phyloP scores from a whole-genome alignment of 805 yeast genomes.

The Metschnikowia borealis region DNA sequence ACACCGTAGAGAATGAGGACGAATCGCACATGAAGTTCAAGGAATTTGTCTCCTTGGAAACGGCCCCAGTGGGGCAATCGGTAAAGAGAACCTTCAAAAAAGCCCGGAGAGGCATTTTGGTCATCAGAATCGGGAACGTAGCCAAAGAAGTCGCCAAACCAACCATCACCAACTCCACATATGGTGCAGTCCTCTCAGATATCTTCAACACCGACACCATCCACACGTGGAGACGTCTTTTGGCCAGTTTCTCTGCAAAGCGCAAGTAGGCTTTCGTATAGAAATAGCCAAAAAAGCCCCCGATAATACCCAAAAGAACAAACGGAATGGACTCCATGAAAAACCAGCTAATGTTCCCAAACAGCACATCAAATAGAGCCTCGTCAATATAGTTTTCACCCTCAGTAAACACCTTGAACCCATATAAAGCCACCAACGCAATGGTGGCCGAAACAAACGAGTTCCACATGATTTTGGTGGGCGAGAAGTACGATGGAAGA shows the following conservation, averaged over 20 bases:
- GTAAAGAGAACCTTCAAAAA: slow-evolving; percentile 59
- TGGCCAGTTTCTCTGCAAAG: slow-evolving; percentile 27
- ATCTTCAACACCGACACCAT: slow-evolving; percentile 14
- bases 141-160: slow-evolving; percentile 50
- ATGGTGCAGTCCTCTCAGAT: slow-evolving; percentile 21
- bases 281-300: slow-evolving; percentile 62
- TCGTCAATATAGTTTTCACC: slow-evolving; percentile 43
- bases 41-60: slow-evolving; percentile 17
- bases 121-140: slow-evolving; percentile 52
- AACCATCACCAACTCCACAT: slow-evolving; percentile 47
- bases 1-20: slow-evolving; percentile 21
- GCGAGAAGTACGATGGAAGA: slow-evolving; percentile 58
- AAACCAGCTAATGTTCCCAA: slow-evolving; percentile 69
- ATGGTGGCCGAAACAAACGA: slow-evolving; percentile 76
- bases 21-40: slow-evolving; percentile 35
- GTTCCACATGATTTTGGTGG: slow-evolving; percentile 72
- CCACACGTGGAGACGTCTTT: slow-evolving; percentile 22
- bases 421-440: slow-evolving; percentile 56
- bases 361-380: slow-evolving; percentile 57
- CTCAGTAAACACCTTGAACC: slow-evolving; percentile 37
- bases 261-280: slow-evolving; percentile 47
- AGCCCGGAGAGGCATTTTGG: slow-evolving; percentile 53
- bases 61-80: slow-evolving; percentile 47
- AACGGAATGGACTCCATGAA: slow-evolving; percentile 69
- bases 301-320: slow-evolving; percentile 61